A percentile compares a stretch with the other conserved stretches of the same genome.
phyloP scores from a whole-genome alignment of 768 basidiomycete genomes.

The Cyclocybe aegerita region DNA sequence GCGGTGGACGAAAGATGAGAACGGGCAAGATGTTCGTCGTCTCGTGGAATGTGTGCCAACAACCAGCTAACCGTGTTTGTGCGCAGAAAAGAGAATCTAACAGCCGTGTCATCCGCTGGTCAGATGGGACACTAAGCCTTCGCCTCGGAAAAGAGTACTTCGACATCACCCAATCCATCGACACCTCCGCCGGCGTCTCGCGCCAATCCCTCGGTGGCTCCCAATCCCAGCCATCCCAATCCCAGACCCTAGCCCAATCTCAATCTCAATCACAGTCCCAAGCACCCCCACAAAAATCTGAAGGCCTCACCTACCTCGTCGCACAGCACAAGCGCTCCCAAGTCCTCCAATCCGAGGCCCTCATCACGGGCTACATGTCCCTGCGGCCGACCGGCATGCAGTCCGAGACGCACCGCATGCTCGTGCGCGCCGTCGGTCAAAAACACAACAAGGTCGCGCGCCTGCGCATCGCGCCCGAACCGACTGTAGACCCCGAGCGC shows the following conservation, averaged over 20 bases:
- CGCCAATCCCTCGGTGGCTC: slow-evolving; percentile 55
- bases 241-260: slow-evolving; percentile 39
- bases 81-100: slow-evolving; percentile 83
- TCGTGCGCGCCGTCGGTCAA: slow-evolving; percentile 84
- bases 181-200: slow-evolving; percentile 68
- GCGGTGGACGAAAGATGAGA: slow-evolving; percentile 85
- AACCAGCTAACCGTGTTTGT: background rate
- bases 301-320: slow-evolving; percentile 86
- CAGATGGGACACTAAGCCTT: slow-evolving; percentile 89
- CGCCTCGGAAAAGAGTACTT: slow-evolving; percentile 93
- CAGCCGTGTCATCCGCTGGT: slow-evolving; percentile 90
- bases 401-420: slow-evolving; percentile 84
- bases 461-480: slow-evolving; percentile 78
- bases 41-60: background rate
- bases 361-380: slow-evolving; percentile 80
- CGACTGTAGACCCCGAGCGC: slow-evolving; percentile 72
- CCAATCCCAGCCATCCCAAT: slow-evolving; percentile 34
- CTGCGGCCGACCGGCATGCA: slow-evolving; percentile 89
- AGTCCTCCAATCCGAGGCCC: slow-evolving; percentile 83
- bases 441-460: slow-evolving; percentile 81
- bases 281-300: slow-evolving; percentile 43
- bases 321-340: slow-evolving; percentile 86
- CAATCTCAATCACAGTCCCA: slow-evolving; percentile 43
- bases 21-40: slow-evolving; percentile 71
- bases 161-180: slow-evolving; percentile 80